Percentiles rank a stretch among this genome's conserved stretches.
Evolutionary conservation across 768 basidiomycete species (phyloP).

Genomic region (Auricularia cornea): DNA sequence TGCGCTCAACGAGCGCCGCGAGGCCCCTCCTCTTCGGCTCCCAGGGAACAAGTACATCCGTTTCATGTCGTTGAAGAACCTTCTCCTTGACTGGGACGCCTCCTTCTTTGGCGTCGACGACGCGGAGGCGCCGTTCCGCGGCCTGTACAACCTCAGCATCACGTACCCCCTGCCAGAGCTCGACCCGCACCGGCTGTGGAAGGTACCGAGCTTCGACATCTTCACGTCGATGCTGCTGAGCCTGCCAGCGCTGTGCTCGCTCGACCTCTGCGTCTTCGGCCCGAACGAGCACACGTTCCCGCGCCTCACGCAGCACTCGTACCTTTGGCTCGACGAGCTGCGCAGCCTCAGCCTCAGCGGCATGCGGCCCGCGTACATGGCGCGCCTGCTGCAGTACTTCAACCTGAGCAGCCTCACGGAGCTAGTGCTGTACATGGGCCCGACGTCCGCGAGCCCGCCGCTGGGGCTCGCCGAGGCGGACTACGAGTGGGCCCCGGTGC

Average conservation of each 20-base stretch:
- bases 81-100: not conserved
- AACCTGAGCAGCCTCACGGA: not conserved
- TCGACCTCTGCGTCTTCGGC: not conserved
- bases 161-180: not conserved
- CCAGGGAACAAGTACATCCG: not conserved
- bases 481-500: not conserved
- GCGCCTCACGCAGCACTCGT: not conserved
- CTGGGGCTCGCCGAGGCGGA: not conserved
- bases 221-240: not conserved
- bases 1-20: not conserved
- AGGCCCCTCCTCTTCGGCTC: not conserved
- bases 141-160: not conserved
- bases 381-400: not conserved
- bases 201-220: not conserved
- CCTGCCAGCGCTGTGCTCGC: not conserved
- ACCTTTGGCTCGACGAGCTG: not conserved
- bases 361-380: not conserved
- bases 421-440: not conserved
- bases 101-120: not conserved
- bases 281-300: not conserved
- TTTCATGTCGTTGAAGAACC: not conserved
- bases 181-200: not conserved
- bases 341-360: not conserved
- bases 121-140: not conserved
- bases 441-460: not conserved